A percentile compares a stretch with the other conserved stretches of the same genome.
phyloP scores from a whole-genome alignment of 2,329 filamentous ascomycete genomes.

The Monosporascus ibericus region DNA sequence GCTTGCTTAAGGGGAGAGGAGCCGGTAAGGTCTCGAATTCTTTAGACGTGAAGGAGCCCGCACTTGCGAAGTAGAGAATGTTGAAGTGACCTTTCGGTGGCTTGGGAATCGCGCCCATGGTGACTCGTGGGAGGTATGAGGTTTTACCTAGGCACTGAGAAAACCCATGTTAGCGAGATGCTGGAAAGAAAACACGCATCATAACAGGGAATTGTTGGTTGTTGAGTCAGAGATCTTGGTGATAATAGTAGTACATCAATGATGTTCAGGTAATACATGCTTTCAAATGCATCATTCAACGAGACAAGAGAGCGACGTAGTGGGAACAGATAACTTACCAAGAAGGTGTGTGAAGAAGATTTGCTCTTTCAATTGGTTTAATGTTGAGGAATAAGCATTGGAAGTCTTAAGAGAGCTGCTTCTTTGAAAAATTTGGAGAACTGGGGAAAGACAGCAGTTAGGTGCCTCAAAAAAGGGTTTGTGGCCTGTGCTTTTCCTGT shows the following conservation, averaged over 20 bases:
- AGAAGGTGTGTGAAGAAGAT: not conserved
- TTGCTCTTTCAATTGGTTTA: not conserved
- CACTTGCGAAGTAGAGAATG: slow-evolving; percentile 76
- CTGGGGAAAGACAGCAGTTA: not conserved
- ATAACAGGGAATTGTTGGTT: slow-evolving; percentile 9
- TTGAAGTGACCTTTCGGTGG: slow-evolving; percentile 63
- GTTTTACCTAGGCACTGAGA: not conserved
- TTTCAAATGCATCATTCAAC: slow-evolving; percentile 45
- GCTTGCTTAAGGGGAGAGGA: slow-evolving; percentile 53
- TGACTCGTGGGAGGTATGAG: not conserved
- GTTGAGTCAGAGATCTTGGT: slow-evolving; percentile 66
- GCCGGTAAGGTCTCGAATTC: slow-evolving; percentile 60
- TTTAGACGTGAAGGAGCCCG: slow-evolving; percentile 64
- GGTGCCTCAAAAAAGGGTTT: not conserved
- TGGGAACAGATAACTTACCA: slow-evolving; percentile 12
- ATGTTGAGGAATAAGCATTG: not conserved
- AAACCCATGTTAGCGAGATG: not conserved
- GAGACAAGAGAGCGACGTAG: slow-evolving; percentile 13
- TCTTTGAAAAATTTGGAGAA: not conserved
- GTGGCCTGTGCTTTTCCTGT: not conserved
- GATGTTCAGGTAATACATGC: slow-evolving; percentile 55
- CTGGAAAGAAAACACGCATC: slow-evolving; percentile 1
- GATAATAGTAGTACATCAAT: slow-evolving; percentile 53
- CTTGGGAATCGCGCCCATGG: slow-evolving; percentile 35
- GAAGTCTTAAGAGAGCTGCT: not conserved